Conservation (phyloP, 768 basidiomycete genomes). For the Suillus lakei region DNA sequence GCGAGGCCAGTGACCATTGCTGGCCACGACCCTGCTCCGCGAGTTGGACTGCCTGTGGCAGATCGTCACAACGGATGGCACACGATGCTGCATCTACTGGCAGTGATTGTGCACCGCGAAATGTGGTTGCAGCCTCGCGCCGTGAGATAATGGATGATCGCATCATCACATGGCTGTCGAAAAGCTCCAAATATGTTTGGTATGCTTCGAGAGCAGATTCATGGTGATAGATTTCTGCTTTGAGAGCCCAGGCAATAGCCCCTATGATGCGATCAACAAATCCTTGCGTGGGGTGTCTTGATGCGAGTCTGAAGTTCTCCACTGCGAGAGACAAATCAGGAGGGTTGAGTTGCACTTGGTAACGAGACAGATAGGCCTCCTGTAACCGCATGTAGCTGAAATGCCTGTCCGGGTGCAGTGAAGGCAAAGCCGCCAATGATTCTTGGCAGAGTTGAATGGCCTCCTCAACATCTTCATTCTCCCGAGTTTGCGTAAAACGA, state of each 20-base stretch:
- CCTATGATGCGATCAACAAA: not conserved
- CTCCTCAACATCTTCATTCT: slow-evolving; percentile 26
- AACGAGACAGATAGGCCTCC: slow-evolving; percentile 29
- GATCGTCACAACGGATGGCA: slow-evolving; percentile 15
- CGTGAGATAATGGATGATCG: not conserved
- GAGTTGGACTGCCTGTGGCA: slow-evolving; percentile 27
- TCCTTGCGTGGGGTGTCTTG: not conserved
- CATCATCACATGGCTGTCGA: slow-evolving; percentile 4
- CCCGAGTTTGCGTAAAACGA: slow-evolving; percentile 13
- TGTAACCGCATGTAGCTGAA: not conserved
- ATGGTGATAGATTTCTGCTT: slow-evolving; percentile 3
- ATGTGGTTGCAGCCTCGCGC: not conserved
- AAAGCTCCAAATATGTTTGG: not conserved
- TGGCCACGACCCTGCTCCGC: slow-evolving; percentile 33
- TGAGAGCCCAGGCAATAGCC: not conserved
- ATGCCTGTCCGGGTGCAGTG: not conserved
- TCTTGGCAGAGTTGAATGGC: slow-evolving; percentile 16
- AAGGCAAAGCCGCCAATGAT: slow-evolving; percentile 2
- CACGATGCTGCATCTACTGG: slow-evolving; percentile 14
- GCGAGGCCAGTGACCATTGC: slow-evolving; percentile 32
- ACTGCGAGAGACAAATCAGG: slow-evolving; percentile 17
- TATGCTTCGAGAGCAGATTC: slow-evolving; percentile 6
- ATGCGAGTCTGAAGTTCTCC: slow-evolving; percentile 33
- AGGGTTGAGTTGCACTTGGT: slow-evolving; percentile 19
- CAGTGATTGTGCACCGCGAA: not conserved